These are phyloP conservation scores for Metschnikowia anglica DNA, from an alignment of 805 yeast species.

Conservation along the genomic window DNA sequence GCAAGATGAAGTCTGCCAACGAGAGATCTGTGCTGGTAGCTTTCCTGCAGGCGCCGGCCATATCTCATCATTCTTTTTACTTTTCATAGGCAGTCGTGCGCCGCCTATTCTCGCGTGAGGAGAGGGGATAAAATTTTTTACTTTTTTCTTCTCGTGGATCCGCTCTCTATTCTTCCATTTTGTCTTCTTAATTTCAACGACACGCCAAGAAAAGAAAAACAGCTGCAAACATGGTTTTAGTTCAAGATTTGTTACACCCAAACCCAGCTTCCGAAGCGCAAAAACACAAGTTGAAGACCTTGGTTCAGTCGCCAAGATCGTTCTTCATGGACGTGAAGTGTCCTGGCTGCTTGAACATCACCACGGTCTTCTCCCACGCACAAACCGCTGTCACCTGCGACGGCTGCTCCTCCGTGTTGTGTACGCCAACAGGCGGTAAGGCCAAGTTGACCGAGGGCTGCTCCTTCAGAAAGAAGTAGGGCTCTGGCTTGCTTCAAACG, in stretches of 20 bases:
- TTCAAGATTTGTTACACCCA: conserved; percentile 98
- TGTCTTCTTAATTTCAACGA: background rate
- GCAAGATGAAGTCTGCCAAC: no score
- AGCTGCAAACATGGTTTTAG: conserved; percentile 67
- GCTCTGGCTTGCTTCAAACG: background rate
- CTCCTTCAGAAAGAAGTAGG: conserved; percentile 98
- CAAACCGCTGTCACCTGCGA: conserved; percentile 99
- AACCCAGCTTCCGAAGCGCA: conserved; percentile 93
- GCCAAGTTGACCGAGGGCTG: conserved; percentile 99
- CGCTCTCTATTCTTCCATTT: conserved; percentile 1
- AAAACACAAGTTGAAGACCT: conserved; percentile 95
- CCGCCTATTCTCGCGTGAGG: conserved; percentile 15
- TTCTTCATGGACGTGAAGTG: conserved; percentile 99
- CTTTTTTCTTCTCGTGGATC: conserved; percentile 6
- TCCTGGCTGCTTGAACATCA: conserved; percentile 98
- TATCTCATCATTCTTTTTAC: background rate
- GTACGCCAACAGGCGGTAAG: conserved; percentile 99
- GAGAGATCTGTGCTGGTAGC: no score
- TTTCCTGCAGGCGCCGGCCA: no score
- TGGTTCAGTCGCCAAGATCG: conserved; percentile 98
- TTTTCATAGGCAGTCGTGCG: conserved; percentile 11
- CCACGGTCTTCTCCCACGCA: conserved; percentile 99
- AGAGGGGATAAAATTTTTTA: conserved; percentile 12
- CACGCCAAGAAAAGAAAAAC: background rate
- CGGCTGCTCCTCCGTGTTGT: conserved; percentile 95